phyloP scores from a whole-genome alignment of 1,284 basidiomycete species.

The Papiliotrema nemorosa region DNA sequence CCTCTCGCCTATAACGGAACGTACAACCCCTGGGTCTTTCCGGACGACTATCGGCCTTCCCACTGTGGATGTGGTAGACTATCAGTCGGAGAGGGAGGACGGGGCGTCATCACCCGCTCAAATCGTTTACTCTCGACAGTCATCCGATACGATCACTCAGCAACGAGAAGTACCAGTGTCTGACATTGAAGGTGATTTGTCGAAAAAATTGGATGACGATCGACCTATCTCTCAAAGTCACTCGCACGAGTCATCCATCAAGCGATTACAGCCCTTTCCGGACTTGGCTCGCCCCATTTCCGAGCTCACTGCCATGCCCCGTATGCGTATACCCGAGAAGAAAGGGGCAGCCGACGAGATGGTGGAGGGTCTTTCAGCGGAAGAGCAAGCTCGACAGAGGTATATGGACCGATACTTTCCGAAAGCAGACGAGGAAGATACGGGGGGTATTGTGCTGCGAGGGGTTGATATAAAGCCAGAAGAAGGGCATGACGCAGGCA shows the following conservation, averaged over 20 bases:
- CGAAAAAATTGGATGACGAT: not conserved
- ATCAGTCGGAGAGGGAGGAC: conserved; percentile 4
- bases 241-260: too few relatives aligned
- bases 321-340: too few relatives aligned
- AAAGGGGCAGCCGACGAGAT: too few relatives aligned
- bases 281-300: too few relatives aligned
- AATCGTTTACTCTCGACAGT: not conserved
- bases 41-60: conserved; percentile 18
- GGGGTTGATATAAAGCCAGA: not conserved
- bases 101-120: not conserved
- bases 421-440: too few relatives aligned
- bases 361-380: too few relatives aligned
- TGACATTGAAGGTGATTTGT: not conserved
- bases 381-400: too few relatives aligned
- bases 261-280: too few relatives aligned
- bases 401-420: too few relatives aligned
- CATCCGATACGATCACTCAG: not conserved
- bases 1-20: conserved; percentile 38
- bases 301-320: too few relatives aligned
- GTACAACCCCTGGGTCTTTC: conserved; percentile 23
- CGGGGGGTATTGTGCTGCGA: too few relatives aligned
- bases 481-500: conserved; percentile 3
- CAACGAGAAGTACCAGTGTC: too few relatives aligned
- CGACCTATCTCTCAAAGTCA: not conserved
- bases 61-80: not conserved